A percentile compares a stretch with the other conserved stretches of the same genome.
These are phyloP conservation scores for Collariella sp. DNA, from an alignment of 495 filamentous ascomycete genomes.

Conservation along the genomic window DNA sequence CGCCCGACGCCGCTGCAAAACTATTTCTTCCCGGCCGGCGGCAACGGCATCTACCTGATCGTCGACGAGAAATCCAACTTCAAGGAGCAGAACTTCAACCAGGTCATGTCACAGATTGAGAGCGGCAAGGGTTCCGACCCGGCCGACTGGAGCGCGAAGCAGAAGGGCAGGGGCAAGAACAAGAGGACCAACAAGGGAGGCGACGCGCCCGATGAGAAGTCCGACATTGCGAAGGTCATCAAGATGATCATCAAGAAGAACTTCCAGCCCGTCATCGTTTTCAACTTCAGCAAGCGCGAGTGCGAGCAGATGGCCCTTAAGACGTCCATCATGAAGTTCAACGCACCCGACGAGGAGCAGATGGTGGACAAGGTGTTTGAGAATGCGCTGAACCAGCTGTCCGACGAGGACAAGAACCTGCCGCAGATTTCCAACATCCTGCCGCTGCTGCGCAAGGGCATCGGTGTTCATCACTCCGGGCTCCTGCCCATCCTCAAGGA, in stretches of 20 bases:
- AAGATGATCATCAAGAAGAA: conserved; percentile 97
- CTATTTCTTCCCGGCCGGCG: conserved; percentile 92
- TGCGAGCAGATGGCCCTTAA: conserved; percentile 80
- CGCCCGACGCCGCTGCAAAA: conserved; percentile 91
- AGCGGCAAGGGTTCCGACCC: conserved; percentile 81
- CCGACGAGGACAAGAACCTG: conserved; percentile 78
- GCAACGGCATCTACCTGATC: conserved; percentile 86
- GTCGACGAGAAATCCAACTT: conserved; percentile 95
- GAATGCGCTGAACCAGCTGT: conserved; percentile 80
- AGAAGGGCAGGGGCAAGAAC: conserved; percentile 79
- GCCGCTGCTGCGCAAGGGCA: conserved; percentile 80
- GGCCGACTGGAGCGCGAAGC: conserved; percentile 63
- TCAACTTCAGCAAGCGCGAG: conserved; percentile 97
- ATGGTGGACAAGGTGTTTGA: conserved; percentile 93
- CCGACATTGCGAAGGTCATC: conserved; percentile 93
- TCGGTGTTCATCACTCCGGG: conserved; percentile 95
- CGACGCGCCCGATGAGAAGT: conserved; percentile 50
- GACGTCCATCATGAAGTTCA: conserved; percentile 84
- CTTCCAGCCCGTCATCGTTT: conserved; percentile 96
- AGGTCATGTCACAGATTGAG: conserved; percentile 83
- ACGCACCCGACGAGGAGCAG: conserved; percentile 88
- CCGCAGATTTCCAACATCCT: conserved; percentile 89
- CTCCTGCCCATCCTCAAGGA: conserved; percentile 94
- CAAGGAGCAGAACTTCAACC: conserved; percentile 93
- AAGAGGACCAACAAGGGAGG: conserved; percentile 91